phyloP scores from a whole-genome alignment of 176 grass and related monocot genomes.

The bread wheat (Triticum aestivum) region DNA sequence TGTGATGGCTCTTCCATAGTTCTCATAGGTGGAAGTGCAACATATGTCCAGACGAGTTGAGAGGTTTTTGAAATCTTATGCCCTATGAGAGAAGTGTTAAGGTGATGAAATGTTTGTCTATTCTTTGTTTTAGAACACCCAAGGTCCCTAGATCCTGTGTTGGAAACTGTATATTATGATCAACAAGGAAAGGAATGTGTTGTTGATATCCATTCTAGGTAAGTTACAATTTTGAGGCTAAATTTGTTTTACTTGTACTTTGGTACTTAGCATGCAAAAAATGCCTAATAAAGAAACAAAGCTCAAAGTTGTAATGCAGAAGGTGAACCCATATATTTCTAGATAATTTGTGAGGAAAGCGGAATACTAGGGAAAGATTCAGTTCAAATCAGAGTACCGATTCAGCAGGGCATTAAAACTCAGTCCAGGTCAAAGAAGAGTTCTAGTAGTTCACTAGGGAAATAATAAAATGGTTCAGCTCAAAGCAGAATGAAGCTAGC shows the following conservation, averaged over 20 bases:
- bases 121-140: constrained; percentile 15
- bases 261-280: constrained; percentile 69
- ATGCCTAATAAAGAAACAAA: constrained; percentile 68
- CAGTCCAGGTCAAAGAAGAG: too few species aligned
- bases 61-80: constrained; percentile 79
- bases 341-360: constrained; percentile 84
- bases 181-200: constrained; percentile 37
- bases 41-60: constrained; percentile 77
- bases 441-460: too few species aligned
- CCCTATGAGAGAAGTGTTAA: constrained; percentile 91
- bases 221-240: constrained; percentile 80
- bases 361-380: constrained; percentile 80
- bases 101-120: constrained; percentile 87
- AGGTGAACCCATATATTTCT: constrained; percentile 81
- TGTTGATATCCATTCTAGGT: constrained; percentile 82
- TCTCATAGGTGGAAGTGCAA: constrained; percentile 80
- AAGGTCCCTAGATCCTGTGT: too few species aligned
- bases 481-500: too few species aligned
- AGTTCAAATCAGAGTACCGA: constrained; percentile 41
- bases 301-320: constrained; percentile 60
- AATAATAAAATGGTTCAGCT: too few species aligned
- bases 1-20: too few species aligned
- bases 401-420: too few species aligned
- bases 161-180: constrained; percentile 14
- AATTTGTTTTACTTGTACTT: constrained; percentile 73